Base-by-base conservation (phyloP, 768 basidiomycete genomes). In the Boletus fagicola region DNA sequence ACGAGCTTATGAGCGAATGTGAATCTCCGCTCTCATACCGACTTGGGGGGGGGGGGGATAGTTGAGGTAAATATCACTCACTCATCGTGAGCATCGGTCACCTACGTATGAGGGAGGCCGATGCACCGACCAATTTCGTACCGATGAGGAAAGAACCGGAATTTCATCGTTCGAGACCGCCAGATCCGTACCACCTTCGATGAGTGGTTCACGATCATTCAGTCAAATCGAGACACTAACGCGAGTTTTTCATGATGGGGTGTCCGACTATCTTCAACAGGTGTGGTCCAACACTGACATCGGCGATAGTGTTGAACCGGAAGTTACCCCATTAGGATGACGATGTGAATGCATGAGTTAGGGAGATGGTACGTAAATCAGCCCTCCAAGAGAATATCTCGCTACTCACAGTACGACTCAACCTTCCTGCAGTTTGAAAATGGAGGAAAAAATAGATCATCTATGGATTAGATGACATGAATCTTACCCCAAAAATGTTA, bases 361-460 rank as follows among this genome's bases (percentile, higher is more conserved):
- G 48, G 26, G 30, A 36, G 24, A 11, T n/a, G 36, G 9, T 48
- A 58, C 46, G 55, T 58, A 48, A 56, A 57, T 22, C 31, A 48
- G 11, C n/a, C 20, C 45, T 56, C 18, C 20, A 56, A 47, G 45
- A 42, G 44, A 47, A 47, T 12, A 24, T 30, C 7, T 35, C 50
- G n/a, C 53, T 11, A 28, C 33, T 20, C 53, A 40, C 28, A 22
- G 9, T 16, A 22, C n/a, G 16, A 35, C 2, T 5, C 28, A 24
- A 3, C n/a, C 13, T 44, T 44, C 43, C 5, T 28, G 45, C 18
- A 18, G 24, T 26, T 26, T 43, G 35, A 50, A 43, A 18, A 18
- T 13, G n/a, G n/a, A 13, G 24, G 7, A 12, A 7, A 28, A 28
- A 39, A 30, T 22, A 33, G 10, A 18, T 20, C n/a, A 33, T 24